phyloP scores from a whole-genome alignment of 176 grass and related monocot genomes.

The Rhynchospora breviuscula region DNA sequence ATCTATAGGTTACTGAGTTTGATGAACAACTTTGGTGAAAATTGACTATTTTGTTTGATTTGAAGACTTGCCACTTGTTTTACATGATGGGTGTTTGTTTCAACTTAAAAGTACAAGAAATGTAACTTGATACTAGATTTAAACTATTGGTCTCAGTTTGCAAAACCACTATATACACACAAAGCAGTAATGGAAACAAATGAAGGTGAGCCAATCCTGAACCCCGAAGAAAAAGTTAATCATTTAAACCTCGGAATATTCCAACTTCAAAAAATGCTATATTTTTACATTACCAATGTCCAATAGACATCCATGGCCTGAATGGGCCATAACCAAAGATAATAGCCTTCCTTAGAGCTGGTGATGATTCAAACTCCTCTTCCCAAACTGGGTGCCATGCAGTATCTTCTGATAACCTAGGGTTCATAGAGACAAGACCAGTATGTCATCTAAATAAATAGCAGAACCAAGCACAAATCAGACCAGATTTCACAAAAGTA shows the following conservation, averaged over 20 bases:
- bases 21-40: not conserved
- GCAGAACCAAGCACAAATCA: not conserved
- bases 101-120: not conserved
- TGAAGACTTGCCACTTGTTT: not conserved
- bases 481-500: not conserved
- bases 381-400: conserved; percentile 92
- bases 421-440: conserved; percentile 24
- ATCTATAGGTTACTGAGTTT: not conserved
- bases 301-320: conserved; percentile 97
- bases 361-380: conserved; percentile 54
- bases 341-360: conserved; percentile 70
- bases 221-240: not conserved
- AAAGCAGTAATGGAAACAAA: not conserved
- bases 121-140: not conserved
- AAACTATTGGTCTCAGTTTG: not conserved
- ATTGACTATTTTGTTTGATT: not conserved
- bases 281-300: conserved; percentile 63
- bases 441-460: not conserved
- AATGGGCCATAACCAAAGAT: conserved; percentile 90
- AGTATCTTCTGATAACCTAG: conserved; percentile 85
- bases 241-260: not conserved
- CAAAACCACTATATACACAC: not conserved
- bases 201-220: not conserved
- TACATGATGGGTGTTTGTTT: not conserved
- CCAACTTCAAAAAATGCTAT: not conserved